These are phyloP conservation scores for Pezizomycotina sp. DNA, from an alignment of 2,329 filamentous ascomycete species.

Conservation along the genomic window DNA sequence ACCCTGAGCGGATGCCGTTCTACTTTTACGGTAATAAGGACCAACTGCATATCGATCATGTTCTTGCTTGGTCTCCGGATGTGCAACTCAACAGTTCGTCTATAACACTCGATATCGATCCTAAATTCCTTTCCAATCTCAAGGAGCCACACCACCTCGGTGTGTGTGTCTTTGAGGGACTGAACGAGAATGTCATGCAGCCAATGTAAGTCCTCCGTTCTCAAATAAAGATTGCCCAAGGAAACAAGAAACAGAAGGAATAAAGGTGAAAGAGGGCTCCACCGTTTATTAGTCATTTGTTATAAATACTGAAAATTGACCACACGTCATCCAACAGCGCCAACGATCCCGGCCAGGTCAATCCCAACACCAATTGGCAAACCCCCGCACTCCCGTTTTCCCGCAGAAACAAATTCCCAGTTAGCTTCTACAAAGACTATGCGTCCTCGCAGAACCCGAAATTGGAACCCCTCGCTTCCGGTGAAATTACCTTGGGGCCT, in stretches of 20 bases:
- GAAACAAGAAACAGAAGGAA: no score
- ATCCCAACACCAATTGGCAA: slow-evolving; percentile 3
- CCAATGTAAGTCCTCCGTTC: not conserved
- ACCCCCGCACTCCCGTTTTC: slow-evolving; percentile 3
- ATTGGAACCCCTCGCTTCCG: not conserved
- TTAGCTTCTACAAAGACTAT: not conserved
- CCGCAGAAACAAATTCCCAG: slow-evolving; percentile 1
- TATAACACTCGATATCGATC: not conserved
- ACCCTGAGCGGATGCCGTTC: slow-evolving; percentile 25
- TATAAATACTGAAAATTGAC: no score
- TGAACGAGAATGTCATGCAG: slow-evolving; percentile 1
- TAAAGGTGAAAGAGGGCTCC: no score
- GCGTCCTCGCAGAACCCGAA: not conserved
- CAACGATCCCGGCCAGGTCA: slow-evolving; percentile 1
- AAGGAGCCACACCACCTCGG: no score
- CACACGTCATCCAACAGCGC: not conserved
- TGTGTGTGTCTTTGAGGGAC: not conserved
- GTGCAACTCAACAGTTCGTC: not conserved
- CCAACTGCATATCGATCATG: slow-evolving; percentile 32
- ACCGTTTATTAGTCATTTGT: no score
- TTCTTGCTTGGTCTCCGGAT: slow-evolving; percentile 1
- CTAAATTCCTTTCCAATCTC: no score
- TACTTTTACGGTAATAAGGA: slow-evolving; percentile 15
- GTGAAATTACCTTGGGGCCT: slow-evolving; percentile 1
- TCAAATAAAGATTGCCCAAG: not conserved